Evolutionary conservation across 192 early-diverging fungal species (phyloP).

Genomic region (Coemansia sp.): DNA sequence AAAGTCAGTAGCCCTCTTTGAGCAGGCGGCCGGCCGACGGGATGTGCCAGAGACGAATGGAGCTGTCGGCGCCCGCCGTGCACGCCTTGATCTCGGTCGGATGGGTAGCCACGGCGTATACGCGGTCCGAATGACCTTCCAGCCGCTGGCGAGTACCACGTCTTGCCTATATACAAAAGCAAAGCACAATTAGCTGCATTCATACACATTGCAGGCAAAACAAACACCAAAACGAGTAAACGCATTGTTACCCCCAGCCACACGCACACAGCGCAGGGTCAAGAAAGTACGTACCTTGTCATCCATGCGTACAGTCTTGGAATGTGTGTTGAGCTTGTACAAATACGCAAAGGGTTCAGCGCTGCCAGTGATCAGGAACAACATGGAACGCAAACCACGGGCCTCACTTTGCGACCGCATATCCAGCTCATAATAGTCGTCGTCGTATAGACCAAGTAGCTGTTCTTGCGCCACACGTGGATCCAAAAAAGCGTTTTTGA

Average conservation of each 20-base stretch:
- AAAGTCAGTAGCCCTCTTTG: conserved; percentile 23
- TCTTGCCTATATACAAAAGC: conserved; percentile 24
- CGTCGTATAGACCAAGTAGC: conserved; percentile 49
- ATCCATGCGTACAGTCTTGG: conserved; percentile 38
- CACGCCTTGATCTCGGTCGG: conserved; percentile 74
- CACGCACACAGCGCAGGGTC: background rate
- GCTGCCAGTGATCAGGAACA: conserved; percentile 65
- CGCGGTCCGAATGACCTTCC: conserved; percentile 91
- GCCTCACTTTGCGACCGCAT: conserved; percentile 51
- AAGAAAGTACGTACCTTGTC: conserved; percentile 41
- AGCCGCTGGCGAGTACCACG: conserved; percentile 64
- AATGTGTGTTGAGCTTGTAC: conserved; percentile 53
- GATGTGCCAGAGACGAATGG: conserved; percentile 52
- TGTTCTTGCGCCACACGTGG: conserved; percentile 44
- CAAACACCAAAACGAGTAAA: background rate
- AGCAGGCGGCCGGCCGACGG: conserved; percentile 49
- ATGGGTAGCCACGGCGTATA: conserved; percentile 90
- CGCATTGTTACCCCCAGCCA: background rate
- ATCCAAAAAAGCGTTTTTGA: conserved; percentile 80
- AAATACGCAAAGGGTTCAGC: conserved; percentile 70
- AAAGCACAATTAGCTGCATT: background rate
- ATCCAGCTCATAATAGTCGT: conserved; percentile 53
- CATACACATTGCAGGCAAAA: background rate
- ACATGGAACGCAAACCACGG: conserved; percentile 42
- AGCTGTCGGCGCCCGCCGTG: conserved; percentile 47